Percentiles rank a stretch among this genome's conserved stretches.
These are phyloP conservation scores for Aspergillus niger DNA, from an alignment of 2,329 filamentous ascomycete species.

Conservation along the genomic window DNA sequence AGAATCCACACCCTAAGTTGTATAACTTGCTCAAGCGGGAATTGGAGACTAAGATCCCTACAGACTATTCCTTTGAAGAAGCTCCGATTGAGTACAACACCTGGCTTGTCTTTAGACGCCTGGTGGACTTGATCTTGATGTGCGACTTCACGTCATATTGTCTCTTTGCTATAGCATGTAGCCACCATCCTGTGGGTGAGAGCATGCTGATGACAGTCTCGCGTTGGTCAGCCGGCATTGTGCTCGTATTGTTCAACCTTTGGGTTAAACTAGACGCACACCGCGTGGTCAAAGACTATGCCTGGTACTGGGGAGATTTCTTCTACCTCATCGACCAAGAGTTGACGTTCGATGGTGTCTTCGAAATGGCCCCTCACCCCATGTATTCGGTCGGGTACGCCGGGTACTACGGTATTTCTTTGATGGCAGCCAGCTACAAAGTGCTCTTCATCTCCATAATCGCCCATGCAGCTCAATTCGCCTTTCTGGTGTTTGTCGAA, in stretches of 20 bases:
- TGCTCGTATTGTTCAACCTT: constrained; percentile 87
- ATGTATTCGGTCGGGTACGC: constrained; percentile 99
- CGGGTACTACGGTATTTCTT: constrained; percentile 96
- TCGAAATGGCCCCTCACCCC: constrained; percentile 97
- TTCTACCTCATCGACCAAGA: constrained; percentile 98
- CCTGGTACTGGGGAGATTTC: constrained; percentile 99
- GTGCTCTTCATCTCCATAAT: constrained; percentile 96
- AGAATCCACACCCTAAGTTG: constrained; percentile 78
- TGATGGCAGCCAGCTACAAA: constrained; percentile 97
- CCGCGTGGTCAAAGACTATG: constrained; percentile 96
- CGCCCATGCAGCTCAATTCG: constrained; percentile 91
- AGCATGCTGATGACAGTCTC: constrained; percentile 65
- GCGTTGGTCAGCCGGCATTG: constrained; percentile 77
- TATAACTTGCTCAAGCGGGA: constrained; percentile 85
- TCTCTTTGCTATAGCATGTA: constrained; percentile 89
- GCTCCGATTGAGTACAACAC: constrained; percentile 98
- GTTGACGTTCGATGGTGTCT: constrained; percentile 96
- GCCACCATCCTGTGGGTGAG: constrained; percentile 73
- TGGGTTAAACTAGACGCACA: constrained; percentile 99
- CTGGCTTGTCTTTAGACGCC: constrained; percentile 92
- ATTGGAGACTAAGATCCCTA: constrained; percentile 89
- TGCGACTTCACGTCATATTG: constrained; percentile 98
- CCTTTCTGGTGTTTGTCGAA: constrained; percentile 87
- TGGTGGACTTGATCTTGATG: constrained; percentile 97
- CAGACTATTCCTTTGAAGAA: constrained; percentile 90